Base-by-base conservation (phyloP, 805 yeast genomes). In the Kurtzmaniella fragi region DNA sequence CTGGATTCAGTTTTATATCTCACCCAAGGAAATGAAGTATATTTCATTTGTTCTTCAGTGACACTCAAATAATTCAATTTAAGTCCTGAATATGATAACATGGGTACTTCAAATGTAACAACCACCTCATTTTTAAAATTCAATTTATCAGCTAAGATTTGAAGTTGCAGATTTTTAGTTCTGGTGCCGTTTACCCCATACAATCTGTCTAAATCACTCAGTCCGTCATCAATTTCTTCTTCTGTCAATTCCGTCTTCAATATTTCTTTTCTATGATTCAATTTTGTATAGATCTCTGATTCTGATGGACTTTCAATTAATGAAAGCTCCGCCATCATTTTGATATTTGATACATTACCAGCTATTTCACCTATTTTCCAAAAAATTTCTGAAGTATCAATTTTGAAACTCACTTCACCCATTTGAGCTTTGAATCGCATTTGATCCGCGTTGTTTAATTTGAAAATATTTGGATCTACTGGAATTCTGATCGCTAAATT, bases 1-100 rank as follows among this genome's bases (percentile, higher is more conserved):
- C 37, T 38, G 2, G 53, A 34, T 31, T 46, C 39, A 7, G 55
- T 73, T 42, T 71, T 60, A 50, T 84, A 82, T 39, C 83, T 67
- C 1, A 84, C 82, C 95, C 95, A 84, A 0, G 93, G 90, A 52
- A 84, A 84, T 31, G 85, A 75, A 5, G 84, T 78, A 47, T 80
- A 80, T 38, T 73, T 66, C 52, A 83, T 56, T 37, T 69, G 71
- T 5, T 72, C 75, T 49, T 84, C 95, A 17, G 74, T 75, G 12
- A 84, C 82, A 45, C 80, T 78, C 37, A 84, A 56, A 48, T 79
- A 84, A 28, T 77, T 83, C 16, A 84, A 71, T 47, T 77, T 78
- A 28, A 84, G 58, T 0, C 88, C 88, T 32, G 86, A 78, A 43
- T 80, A 75, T 0, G 87, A 70, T 41, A 73, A 59, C 58, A 79